Conservation (phyloP, 495 filamentous ascomycete species). For the Extremus antarcticus region DNA sequence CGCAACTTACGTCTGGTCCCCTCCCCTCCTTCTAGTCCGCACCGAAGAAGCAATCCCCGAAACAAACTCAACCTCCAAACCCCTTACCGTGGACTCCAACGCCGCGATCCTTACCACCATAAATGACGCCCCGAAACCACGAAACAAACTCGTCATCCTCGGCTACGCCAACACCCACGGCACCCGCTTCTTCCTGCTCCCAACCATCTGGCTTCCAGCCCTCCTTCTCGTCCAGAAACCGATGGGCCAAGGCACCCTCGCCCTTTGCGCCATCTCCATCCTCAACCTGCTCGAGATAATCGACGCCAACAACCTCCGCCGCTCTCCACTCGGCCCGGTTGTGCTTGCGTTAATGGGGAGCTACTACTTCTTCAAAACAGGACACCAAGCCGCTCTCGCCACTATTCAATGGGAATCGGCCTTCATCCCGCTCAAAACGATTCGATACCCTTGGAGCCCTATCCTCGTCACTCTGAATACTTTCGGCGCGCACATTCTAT, state of each 20-base stretch:
- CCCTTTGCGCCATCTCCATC: slow-evolving; percentile 70
- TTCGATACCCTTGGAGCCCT: slow-evolving; percentile 84
- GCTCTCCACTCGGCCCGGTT: slow-evolving; percentile 69
- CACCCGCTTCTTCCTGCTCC: slow-evolving; percentile 76
- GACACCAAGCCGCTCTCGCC: slow-evolving; percentile 80
- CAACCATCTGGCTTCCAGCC: slow-evolving; percentile 62
- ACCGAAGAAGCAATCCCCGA: slow-evolving; percentile 22
- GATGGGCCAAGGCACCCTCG: slow-evolving; percentile 80
- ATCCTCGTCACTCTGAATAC: slow-evolving; percentile 74
- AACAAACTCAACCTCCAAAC: slow-evolving; percentile 18
- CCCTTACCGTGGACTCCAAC: slow-evolving; percentile 9
- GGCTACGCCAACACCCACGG: slow-evolving; percentile 90
- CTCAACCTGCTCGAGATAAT: slow-evolving; percentile 80
- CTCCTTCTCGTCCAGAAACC: slow-evolving; percentile 82
- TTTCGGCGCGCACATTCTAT: slow-evolving; percentile 79
- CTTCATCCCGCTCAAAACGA: slow-evolving; percentile 74
- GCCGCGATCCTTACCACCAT: slow-evolving; percentile 29
- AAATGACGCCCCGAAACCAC: slow-evolving; percentile 23
- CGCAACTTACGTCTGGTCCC: slow-evolving; percentile 24
- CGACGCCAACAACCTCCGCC: slow-evolving; percentile 58
- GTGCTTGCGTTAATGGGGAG: slow-evolving; percentile 75
- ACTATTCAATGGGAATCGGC: slow-evolving; percentile 96
- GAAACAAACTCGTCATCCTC: slow-evolving; percentile 54
- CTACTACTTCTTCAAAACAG: slow-evolving; percentile 95
- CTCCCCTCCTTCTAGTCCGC: slow-evolving; percentile 28